A percentile compares a stretch with the other conserved stretches of the same genome.
Evolutionary conservation across 306 rosid genomes (phyloP).

Genomic region (Urtica urens): DNA sequence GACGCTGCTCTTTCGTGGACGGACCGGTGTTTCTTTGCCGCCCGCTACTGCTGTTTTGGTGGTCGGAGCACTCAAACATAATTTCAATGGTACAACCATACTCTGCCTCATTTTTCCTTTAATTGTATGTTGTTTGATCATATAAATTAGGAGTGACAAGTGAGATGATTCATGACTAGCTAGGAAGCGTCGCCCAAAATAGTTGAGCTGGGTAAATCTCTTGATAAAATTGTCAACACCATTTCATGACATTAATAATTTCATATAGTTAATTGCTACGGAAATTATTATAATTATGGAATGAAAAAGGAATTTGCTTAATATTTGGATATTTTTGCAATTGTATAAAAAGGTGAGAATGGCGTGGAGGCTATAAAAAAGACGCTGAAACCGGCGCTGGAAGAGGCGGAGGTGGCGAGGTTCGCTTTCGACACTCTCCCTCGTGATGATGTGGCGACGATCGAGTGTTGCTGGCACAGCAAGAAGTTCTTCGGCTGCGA

Average conservation of each 20-base stretch:
- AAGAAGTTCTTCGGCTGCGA: slow-evolving; percentile 4
- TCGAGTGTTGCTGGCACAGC: slow-evolving; percentile 19
- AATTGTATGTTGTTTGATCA: too few relatives aligned
- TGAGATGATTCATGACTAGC: too few relatives aligned
- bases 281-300: not conserved
- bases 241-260: too few relatives aligned
- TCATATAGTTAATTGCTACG: not conserved
- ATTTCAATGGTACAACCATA: too few relatives aligned
- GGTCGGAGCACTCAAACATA: slow-evolving; percentile 2
- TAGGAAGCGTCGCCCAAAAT: too few relatives aligned
- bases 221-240: too few relatives aligned
- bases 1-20: not conserved
- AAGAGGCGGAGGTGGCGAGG: slow-evolving; percentile 9
- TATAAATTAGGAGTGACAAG: too few relatives aligned
- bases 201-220: too few relatives aligned
- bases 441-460: not conserved
- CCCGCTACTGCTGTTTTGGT: not conserved
- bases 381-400: not conserved
- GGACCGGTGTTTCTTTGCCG: not conserved
- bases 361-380: too few relatives aligned
- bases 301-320: too few relatives aligned
- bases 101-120: too few relatives aligned
- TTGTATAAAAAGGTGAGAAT: not conserved
- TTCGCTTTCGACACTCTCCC: slow-evolving; percentile 16
- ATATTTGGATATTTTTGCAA: too few relatives aligned